phyloP scores from a whole-genome alignment of 1,284 basidiomycete genomes.

The Somion occarium region DNA sequence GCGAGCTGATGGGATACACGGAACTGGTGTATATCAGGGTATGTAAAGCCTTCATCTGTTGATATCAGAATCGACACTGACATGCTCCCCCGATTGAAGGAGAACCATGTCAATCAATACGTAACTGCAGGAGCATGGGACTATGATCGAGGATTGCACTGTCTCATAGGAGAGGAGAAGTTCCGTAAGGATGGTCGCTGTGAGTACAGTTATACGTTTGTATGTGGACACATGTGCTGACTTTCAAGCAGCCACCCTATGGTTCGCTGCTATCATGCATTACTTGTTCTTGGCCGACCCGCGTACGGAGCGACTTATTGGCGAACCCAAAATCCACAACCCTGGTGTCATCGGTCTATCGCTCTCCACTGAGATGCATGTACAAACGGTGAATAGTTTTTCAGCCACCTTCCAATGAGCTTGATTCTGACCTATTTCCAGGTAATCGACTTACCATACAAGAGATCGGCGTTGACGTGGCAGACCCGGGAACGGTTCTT shows the following conservation, averaged over 20 bases:
- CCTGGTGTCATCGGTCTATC: conserved; percentile 28
- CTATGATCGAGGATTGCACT: conserved; percentile 47
- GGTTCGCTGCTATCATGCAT: conserved; percentile 42
- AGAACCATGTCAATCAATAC: conserved; percentile 40
- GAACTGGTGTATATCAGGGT: conserved; percentile 52
- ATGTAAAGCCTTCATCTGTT: not conserved
- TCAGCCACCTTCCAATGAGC: not conserved
- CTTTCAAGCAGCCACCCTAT: conserved; percentile 34
- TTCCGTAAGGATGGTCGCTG: conserved; percentile 40
- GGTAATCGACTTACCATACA: conserved; percentile 32
- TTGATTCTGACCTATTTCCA: conserved; percentile 15
- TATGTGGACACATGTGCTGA: not conserved
- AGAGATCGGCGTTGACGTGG: conserved; percentile 24
- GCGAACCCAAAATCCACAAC: conserved; percentile 41
- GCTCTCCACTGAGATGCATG: conserved; percentile 16
- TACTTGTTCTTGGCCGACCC: conserved; percentile 46
- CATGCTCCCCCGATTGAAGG: conserved; percentile 21
- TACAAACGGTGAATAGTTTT: conserved; percentile 13
- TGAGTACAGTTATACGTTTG: conserved; percentile 19
- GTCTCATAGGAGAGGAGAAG: conserved; percentile 45
- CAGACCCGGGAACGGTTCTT: conserved; percentile 29
- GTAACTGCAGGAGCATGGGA: conserved; percentile 36
- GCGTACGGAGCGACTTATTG: conserved; percentile 39
- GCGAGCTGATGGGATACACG: conserved; percentile 48
- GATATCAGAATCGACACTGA: not conserved